phyloP scores from a whole-genome alignment of 805 yeast genomes.

The Candida endomychidarum region DNA sequence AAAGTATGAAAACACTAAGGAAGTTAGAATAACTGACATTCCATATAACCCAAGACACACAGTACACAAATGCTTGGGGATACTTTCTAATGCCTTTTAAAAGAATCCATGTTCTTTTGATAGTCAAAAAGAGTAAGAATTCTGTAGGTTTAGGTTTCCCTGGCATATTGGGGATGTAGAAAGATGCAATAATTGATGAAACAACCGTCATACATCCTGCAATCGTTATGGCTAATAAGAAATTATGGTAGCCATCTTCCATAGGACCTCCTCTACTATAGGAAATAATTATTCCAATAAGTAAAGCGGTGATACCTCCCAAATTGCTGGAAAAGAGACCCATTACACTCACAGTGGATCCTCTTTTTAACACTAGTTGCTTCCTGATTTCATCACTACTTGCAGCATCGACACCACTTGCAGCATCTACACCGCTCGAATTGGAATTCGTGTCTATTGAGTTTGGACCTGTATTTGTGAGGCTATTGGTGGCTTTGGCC shows the following conservation, averaged over 20 bases:
- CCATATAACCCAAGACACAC: conserved; percentile 45
- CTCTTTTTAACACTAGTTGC: conserved; percentile 26
- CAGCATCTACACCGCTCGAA: no score
- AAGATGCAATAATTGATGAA: conserved; percentile 24
- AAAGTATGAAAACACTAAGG: conserved; percentile 32
- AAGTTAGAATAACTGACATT: conserved; percentile 36
- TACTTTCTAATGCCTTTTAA: conserved; percentile 25
- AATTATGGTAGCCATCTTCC: conserved; percentile 30
- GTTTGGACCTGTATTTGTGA: no score
- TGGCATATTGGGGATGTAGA: conserved; percentile 29
- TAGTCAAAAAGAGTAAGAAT: conserved; percentile 23
- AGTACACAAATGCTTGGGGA: conserved; percentile 34
- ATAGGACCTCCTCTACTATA: conserved; percentile 24
- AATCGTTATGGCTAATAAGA: conserved; percentile 37
- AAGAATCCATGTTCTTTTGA: conserved; percentile 25
- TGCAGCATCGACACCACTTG: neutral
- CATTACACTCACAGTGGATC: conserved; percentile 36
- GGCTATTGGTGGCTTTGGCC: no score
- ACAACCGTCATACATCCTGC: conserved; percentile 37
- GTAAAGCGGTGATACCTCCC: conserved; percentile 38
- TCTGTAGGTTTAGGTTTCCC: conserved; percentile 27
- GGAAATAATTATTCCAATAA: conserved; percentile 39
- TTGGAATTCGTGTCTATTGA: no score
- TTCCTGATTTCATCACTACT: conserved; percentile 25
- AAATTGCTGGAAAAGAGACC: conserved; percentile 35